Conservation (phyloP, 2,329 filamentous ascomycete species). For the Hypocrella siamensis region DNA sequence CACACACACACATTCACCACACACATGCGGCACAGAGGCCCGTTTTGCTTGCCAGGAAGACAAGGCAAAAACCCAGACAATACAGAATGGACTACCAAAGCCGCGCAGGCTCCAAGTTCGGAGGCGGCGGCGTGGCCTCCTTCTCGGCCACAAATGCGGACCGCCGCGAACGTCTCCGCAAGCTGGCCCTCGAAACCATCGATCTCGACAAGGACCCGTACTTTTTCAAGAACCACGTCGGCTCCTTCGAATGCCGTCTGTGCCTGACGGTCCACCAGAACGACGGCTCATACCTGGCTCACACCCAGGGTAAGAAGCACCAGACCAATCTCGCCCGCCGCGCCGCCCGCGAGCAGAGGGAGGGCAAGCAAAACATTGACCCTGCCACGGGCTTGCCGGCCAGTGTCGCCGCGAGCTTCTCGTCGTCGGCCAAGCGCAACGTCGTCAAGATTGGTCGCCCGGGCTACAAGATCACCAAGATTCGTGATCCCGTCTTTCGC, state of each 20-base stretch:
- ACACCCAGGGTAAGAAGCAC: constrained; percentile 97
- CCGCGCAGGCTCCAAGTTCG: constrained; percentile 92
- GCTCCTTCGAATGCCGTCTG: constrained; percentile 92
- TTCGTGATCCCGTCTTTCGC: constrained; percentile 71
- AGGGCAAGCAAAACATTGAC: constrained; percentile 58
- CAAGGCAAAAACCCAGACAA: too few relatives aligned
- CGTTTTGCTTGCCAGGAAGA: too few relatives aligned
- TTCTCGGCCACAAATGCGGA: constrained; percentile 89
- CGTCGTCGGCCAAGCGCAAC: constrained; percentile 57
- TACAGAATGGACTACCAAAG: constrained; percentile 83
- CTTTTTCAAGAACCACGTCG: constrained; percentile 99
- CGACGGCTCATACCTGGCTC: constrained; percentile 94
- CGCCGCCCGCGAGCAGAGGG: constrained; percentile 87
- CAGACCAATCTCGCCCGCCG: constrained; percentile 95
- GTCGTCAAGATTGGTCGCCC: constrained; percentile 89
- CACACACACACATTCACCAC: too few relatives aligned
- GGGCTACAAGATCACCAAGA: constrained; percentile 96
- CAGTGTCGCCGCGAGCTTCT: constrained; percentile 58
- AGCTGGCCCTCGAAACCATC: constrained; percentile 96
- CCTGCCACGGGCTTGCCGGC: constrained; percentile 54
- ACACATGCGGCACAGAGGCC: too few relatives aligned
- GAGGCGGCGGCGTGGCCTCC: constrained; percentile 90
- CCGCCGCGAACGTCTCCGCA: constrained; percentile 89
- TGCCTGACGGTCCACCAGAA: constrained; percentile 98
- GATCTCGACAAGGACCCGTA: constrained; percentile 99